Evolutionary conservation across 306 rosid genomes (phyloP).

Genomic region (Citrullus amarus): DNA sequence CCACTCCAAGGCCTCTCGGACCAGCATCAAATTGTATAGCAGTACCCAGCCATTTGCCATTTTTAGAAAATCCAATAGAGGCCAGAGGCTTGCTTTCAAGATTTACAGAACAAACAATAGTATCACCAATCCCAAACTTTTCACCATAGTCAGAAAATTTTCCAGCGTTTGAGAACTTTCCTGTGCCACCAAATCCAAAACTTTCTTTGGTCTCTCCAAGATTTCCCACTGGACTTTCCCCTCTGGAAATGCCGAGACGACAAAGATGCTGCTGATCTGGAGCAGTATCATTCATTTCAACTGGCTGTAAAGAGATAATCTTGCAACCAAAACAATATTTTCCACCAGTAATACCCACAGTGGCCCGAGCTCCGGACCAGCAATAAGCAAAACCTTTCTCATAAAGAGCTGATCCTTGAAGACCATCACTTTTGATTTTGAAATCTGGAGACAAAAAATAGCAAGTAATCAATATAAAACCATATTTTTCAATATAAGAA

Average conservation of each 20-base stretch:
- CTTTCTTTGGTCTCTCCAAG: slow-evolving; percentile 40
- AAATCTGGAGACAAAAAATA: slow-evolving; percentile 28
- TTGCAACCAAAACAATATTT: slow-evolving; percentile 48
- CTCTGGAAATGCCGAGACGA: slow-evolving; percentile 45
- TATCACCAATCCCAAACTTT: slow-evolving; percentile 44
- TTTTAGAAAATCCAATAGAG: slow-evolving; percentile 44
- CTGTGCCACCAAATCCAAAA: slow-evolving; percentile 45
- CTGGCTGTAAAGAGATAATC: slow-evolving; percentile 26
- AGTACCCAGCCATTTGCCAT: slow-evolving; percentile 41
- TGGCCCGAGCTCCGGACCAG: slow-evolving; percentile 50
- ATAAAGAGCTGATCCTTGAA: slow-evolving; percentile 26
- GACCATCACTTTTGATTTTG: slow-evolving; percentile 19
- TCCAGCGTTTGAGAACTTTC: slow-evolving; percentile 26
- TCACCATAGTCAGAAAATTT: slow-evolving; percentile 33
- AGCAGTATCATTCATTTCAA: slow-evolving; percentile 26
- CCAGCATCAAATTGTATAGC: slow-evolving; percentile 28
- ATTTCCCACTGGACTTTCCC: slow-evolving; percentile 29
- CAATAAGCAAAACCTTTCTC: slow-evolving; percentile 53
- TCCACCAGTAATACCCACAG: slow-evolving; percentile 32
- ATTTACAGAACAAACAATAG: slow-evolving; percentile 35
- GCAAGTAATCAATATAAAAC: background rate
- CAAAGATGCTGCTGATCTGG: slow-evolving; percentile 29
- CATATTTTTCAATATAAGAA: background rate
- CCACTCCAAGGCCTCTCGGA: slow-evolving; percentile 26
- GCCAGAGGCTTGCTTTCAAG: slow-evolving; percentile 39